These are phyloP conservation scores for Forsythia viridissima DNA, from an alignment of 257 asterid species.

Conservation along the genomic window DNA sequence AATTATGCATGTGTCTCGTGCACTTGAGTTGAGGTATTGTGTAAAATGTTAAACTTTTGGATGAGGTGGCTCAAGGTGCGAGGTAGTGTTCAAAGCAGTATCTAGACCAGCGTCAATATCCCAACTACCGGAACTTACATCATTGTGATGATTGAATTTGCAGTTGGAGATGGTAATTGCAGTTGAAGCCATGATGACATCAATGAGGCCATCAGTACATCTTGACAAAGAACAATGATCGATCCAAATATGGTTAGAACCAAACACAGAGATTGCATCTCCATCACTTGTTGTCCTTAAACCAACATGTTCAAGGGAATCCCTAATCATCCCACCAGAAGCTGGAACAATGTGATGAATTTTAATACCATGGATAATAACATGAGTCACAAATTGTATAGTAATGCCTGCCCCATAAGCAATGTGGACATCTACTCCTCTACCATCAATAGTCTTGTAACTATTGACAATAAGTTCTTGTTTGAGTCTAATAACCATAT, in stretches of 20 bases:
- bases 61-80: neutral
- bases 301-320: constrained; percentile 53
- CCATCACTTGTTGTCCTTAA: constrained; percentile 75
- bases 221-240: constrained; percentile 64
- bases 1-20: too few species aligned
- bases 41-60: neutral
- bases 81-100: too few species aligned
- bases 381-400: constrained; percentile 62
- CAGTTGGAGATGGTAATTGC: constrained; percentile 88
- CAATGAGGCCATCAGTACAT: constrained; percentile 69
- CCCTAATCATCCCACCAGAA: constrained; percentile 65
- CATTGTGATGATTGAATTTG: constrained; percentile 81
- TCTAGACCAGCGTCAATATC: too few species aligned
- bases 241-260: constrained; percentile 67
- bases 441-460: constrained; percentile 76
- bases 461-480: constrained; percentile 56
- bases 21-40: too few species aligned
- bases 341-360: constrained; percentile 53
- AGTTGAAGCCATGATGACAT: constrained; percentile 79
- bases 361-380: constrained; percentile 64
- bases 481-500: constrained; percentile 50
- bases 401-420: constrained; percentile 80
- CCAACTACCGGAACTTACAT: constrained; percentile 38
- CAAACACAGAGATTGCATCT: constrained; percentile 58
- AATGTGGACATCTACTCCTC: constrained; percentile 63